Percentiles rank a stretch among this genome's conserved stretches.
Conservation (phyloP, 768 basidiomycete species). For the Lactarius indigo region DNA sequence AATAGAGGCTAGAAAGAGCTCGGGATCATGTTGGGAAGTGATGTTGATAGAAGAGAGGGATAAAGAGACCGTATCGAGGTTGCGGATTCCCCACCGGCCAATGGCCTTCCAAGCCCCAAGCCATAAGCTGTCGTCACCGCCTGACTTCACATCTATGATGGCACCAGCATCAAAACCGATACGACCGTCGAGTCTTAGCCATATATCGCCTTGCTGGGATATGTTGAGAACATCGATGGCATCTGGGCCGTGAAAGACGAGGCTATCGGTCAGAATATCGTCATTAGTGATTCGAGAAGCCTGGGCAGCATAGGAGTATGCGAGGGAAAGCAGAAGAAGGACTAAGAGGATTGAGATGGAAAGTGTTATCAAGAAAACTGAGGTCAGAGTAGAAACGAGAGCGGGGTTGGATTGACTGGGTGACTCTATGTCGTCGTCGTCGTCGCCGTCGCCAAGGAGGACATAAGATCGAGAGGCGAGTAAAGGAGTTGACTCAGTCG, state of each 20-base stretch:
- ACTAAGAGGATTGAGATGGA: constrained; percentile 46
- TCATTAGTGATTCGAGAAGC: constrained; percentile 53
- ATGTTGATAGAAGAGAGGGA: constrained; percentile 50
- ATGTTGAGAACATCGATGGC: constrained; percentile 59
- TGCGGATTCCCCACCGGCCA: constrained; percentile 63
- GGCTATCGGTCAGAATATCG: constrained; percentile 50
- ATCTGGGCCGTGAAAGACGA: constrained; percentile 60
- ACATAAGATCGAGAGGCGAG: constrained; percentile 41
- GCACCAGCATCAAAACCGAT: constrained; percentile 68
- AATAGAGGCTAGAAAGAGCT: constrained; percentile 45
- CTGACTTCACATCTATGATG: constrained; percentile 51
- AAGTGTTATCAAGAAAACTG: constrained; percentile 59
- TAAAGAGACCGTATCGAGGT: constrained; percentile 54
- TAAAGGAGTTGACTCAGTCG: constrained; percentile 54
- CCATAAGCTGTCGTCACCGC: constrained; percentile 43
- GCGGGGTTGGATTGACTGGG: constrained; percentile 27
- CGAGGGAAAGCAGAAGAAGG: constrained; percentile 47
- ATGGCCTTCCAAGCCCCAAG: constrained; percentile 57
- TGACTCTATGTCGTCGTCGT: constrained; percentile 27
- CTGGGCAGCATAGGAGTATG: constrained; percentile 62
- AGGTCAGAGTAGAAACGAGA: constrained; percentile 35
- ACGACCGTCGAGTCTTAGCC: constrained; percentile 53
- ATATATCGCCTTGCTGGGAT: constrained; percentile 54
- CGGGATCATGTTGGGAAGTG: constrained; percentile 40
- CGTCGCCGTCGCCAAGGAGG: constrained; percentile 28